Percentiles rank a stretch among this genome's conserved stretches.
Evolutionary conservation across 208 protist genomes (phyloP).

Genomic region (Novymonas esmeraldas): DNA sequence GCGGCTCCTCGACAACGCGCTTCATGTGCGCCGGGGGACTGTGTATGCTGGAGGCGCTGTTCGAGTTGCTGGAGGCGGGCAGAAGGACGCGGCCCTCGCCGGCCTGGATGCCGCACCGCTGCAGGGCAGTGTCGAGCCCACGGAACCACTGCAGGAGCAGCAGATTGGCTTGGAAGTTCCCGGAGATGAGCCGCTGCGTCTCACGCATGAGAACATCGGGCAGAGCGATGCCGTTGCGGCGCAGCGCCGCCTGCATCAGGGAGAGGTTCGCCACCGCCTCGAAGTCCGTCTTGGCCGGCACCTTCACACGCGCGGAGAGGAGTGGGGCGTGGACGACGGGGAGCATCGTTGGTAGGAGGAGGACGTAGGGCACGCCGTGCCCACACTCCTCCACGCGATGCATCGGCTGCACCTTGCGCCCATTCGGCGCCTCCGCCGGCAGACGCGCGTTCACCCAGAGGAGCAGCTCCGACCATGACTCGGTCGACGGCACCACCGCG

Average conservation of each 20-base stretch:
- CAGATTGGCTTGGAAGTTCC: slow-evolving; percentile 97
- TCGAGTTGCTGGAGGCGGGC: background rate
- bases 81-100: slow-evolving; percentile 25
- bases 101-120: slow-evolving; percentile 38
- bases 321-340: slow-evolving; percentile 79
- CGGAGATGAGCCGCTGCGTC: slow-evolving; percentile 92
- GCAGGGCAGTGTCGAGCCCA: slow-evolving; percentile 55
- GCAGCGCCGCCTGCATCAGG: slow-evolving; percentile 93
- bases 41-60: slow-evolving; percentile 14
- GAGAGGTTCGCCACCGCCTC: slow-evolving; percentile 97
- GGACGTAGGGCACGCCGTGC: slow-evolving; percentile 91
- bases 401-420: slow-evolving; percentile 35
- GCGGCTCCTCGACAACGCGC: slow-evolving; percentile 7
- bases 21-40: slow-evolving; percentile 1
- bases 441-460: slow-evolving; percentile 75
- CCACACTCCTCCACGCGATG: slow-evolving; percentile 86
- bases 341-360: slow-evolving; percentile 93
- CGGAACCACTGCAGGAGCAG: slow-evolving; percentile 98
- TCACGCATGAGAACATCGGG: slow-evolving; percentile 79
- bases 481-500: slow-evolving; percentile 54
- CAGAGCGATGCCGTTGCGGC: slow-evolving; percentile 79
- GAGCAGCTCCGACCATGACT: slow-evolving; percentile 71
- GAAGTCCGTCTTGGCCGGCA: slow-evolving; percentile 90
- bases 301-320: slow-evolving; percentile 91
- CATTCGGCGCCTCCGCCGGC: slow-evolving; percentile 37